These are phyloP conservation scores for Massariosphaeria phaeospora DNA, from an alignment of 495 filamentous ascomycete genomes.

Conservation along the genomic window DNA sequence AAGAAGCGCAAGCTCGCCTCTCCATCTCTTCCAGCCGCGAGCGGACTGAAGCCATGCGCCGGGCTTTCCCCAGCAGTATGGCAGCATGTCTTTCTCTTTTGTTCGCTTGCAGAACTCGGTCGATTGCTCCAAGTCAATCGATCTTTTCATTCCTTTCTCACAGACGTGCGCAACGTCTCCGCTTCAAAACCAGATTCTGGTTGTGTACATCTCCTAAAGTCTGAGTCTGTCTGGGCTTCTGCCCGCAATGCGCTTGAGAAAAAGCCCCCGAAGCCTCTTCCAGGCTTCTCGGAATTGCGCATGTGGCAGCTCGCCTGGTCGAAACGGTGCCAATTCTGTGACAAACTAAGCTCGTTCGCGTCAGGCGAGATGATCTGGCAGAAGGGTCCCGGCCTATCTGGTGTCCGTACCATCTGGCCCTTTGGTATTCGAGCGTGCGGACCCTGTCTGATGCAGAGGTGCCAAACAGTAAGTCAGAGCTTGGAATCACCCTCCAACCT, in stretches of 20 bases:
- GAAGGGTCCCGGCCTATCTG: constrained; percentile 49
- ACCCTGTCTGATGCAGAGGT: constrained; percentile 52
- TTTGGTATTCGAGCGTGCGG: constrained; percentile 61
- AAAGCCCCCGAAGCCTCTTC: constrained; percentile 54
- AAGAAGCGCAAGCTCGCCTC: constrained; percentile 30
- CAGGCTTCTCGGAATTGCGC: constrained; percentile 50
- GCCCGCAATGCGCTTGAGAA: constrained; percentile 53
- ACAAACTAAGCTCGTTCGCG: constrained; percentile 29
- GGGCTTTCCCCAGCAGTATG: constrained; percentile 34
- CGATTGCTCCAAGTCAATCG: constrained; percentile 39
- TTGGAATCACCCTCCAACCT: too few relatives aligned
- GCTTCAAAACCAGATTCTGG: constrained; percentile 32
- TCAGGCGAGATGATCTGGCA: constrained; percentile 43
- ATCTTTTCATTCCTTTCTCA: constrained; percentile 45
- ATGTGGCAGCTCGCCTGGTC: constrained; percentile 60
- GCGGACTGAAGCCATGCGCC: constrained; percentile 13
- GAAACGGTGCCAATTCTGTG: constrained; percentile 53
- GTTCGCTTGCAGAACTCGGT: constrained; percentile 33
- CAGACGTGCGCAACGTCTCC: constrained; percentile 31
- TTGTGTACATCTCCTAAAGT: constrained; percentile 36
- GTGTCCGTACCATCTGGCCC: constrained; percentile 57
- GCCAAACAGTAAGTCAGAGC: constrained; percentile 52
- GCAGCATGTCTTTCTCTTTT: constrained; percentile 40
- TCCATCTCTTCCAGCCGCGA: background rate
- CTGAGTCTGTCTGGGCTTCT: constrained; percentile 56